phyloP scores from a whole-genome alignment of 2,329 filamentous ascomycete species.

The Epichloe hybrida region DNA sequence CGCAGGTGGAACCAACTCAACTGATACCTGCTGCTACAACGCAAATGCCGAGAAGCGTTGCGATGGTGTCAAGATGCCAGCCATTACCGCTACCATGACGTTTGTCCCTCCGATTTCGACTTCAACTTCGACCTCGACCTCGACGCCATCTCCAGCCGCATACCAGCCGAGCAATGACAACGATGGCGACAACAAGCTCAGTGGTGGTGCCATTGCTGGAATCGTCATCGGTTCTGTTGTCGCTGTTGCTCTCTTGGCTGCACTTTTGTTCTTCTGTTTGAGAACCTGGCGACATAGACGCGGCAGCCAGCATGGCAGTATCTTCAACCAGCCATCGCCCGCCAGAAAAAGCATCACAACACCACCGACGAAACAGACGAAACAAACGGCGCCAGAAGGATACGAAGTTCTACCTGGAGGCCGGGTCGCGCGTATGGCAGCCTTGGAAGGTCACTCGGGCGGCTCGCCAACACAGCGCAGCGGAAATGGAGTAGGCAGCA shows the following conservation, averaged over 20 bases:
- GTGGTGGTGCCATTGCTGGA: slow-evolving; percentile 81
- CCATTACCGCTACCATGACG: slow-evolving; percentile 55
- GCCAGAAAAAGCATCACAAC: slow-evolving; percentile 36
- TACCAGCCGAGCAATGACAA: slow-evolving; percentile 14
- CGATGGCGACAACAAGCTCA: slow-evolving; percentile 34
- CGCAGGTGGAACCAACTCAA: slow-evolving; percentile 73
- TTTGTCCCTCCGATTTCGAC: slow-evolving; percentile 37
- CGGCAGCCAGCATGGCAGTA: slow-evolving; percentile 52
- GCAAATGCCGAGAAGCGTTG: slow-evolving; percentile 65
- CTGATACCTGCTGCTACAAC: slow-evolving; percentile 87
- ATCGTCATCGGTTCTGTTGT: slow-evolving; percentile 72
- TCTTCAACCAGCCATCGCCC: slow-evolving; percentile 84
- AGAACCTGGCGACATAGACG: slow-evolving; percentile 33
- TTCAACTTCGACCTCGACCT: slow-evolving; percentile 29
- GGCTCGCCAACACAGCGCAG: slow-evolving; percentile 44
- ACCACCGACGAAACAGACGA: slow-evolving; percentile 18
- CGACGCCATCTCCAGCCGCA: slow-evolving; percentile 8
- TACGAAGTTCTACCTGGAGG: slow-evolving; percentile 73
- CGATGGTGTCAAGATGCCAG: slow-evolving; percentile 62
- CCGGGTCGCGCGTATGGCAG: slow-evolving; percentile 90
- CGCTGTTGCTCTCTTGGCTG: slow-evolving; percentile 55
- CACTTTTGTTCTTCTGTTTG: slow-evolving; percentile 56
- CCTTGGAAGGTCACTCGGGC: slow-evolving; percentile 62
- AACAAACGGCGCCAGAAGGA: slow-evolving; percentile 30
- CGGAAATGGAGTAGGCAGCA: slow-evolving; percentile 19